Conservation (phyloP, 1,139 yeast species). For the Maudiozyma humilis region DNA sequence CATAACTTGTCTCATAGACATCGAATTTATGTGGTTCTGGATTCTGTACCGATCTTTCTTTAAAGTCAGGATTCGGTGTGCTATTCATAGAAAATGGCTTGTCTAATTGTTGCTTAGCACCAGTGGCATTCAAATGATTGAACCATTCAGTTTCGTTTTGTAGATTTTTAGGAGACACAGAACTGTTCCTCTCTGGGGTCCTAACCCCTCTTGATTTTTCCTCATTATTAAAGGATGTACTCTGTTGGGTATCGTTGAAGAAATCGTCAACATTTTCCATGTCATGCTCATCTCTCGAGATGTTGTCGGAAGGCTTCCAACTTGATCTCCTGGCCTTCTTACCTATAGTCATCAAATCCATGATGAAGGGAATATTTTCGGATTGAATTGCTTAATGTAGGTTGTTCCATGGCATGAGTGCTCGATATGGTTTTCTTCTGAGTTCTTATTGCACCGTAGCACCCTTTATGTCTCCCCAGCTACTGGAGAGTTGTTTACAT, state of each 20-base stretch:
- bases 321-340: conserved; percentile 53
- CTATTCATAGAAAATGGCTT: too few relatives aligned
- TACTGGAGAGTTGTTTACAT: too few relatives aligned
- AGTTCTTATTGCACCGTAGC: too few relatives aligned
- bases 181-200: neutral
- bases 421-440: too few relatives aligned
- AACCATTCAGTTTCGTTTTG: neutral
- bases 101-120: neutral
- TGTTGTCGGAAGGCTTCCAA: conserved; percentile 40
- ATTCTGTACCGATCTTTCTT: too few relatives aligned
- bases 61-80: too few relatives aligned
- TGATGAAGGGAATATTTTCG: too few relatives aligned
- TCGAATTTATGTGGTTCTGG: too few relatives aligned
- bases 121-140: neutral
- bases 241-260: conserved; percentile 38
- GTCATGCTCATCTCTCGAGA: conserved; percentile 55
- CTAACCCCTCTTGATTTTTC: neutral
- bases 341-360: conserved; percentile 46
- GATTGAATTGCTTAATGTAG: too few relatives aligned
- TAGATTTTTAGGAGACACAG: neutral
- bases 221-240: neutral
- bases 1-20: too few relatives aligned
- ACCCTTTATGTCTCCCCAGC: too few relatives aligned
- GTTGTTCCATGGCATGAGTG: too few relatives aligned
- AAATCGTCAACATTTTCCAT: conserved; percentile 76